Conservation (phyloP, 1,284 basidiomycete species). For the Pascua guehoae region DNA sequence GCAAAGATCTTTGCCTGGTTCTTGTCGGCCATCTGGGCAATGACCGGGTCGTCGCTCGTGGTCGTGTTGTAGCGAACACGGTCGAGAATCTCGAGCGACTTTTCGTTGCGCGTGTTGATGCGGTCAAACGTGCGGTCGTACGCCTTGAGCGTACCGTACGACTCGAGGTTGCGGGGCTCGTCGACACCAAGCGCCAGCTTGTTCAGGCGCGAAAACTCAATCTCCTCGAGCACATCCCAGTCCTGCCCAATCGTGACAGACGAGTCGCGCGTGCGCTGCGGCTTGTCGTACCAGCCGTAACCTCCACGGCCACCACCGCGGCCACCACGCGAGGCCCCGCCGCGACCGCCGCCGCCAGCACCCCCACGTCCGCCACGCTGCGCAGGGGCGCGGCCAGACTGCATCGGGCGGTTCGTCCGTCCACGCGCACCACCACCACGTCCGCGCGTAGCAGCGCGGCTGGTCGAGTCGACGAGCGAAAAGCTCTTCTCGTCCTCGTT, state of each 20-base stretch:
- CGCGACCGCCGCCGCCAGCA: constrained; percentile 28
- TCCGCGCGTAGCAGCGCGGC: constrained; percentile 56
- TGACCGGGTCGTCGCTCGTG: constrained; percentile 94
- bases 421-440: constrained; percentile 4
- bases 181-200: constrained; percentile 92
- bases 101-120: constrained; percentile 87
- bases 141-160: constrained; percentile 83
- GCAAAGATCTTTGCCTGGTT: constrained; percentile 82
- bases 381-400: constrained; percentile 25
- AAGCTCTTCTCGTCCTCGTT: constrained; percentile 98
- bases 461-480: constrained; percentile 81
- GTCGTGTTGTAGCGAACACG: constrained; percentile 96
- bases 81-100: constrained; percentile 85
- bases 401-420: constrained; percentile 30
- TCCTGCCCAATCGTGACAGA: constrained; percentile 87
- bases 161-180: constrained; percentile 76
- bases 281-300: constrained; percentile 93
- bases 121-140: constrained; percentile 97
- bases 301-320: constrained; percentile 67
- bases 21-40: constrained; percentile 77
- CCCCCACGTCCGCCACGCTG: constrained; percentile 38
- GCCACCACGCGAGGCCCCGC: constrained; percentile 34
- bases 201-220: constrained; percentile 88
- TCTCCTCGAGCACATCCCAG: constrained; percentile 94
- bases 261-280: constrained; percentile 84